phyloP scores from a whole-genome alignment of 73 alveolate species.

The Uronychia setigera region DNA sequence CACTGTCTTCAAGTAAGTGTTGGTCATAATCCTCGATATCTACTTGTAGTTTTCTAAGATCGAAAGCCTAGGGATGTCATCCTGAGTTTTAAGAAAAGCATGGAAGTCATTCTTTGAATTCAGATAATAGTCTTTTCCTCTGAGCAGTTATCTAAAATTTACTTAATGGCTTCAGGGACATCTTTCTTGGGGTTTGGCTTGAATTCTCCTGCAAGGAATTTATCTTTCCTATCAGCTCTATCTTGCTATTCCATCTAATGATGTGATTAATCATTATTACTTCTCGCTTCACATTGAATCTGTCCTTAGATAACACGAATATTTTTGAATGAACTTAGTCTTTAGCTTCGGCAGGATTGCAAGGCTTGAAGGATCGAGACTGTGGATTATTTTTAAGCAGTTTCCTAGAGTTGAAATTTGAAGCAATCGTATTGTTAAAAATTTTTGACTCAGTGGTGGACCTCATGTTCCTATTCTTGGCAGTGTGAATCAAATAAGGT shows the following conservation, averaged over 20 bases:
- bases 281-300: background rate
- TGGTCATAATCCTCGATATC: slow-evolving; percentile 36
- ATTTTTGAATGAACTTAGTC: background rate
- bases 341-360: background rate
- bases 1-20: slow-evolving; percentile 26
- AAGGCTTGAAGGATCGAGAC: background rate
- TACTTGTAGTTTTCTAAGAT: slow-evolving; percentile 31
- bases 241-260: background rate
- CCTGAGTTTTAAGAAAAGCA: slow-evolving; percentile 14
- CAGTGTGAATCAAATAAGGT: background rate
- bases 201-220: slow-evolving; percentile 1
- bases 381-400: background rate
- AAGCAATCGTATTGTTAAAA: background rate
- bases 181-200: background rate
- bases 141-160: background rate
- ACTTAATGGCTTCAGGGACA: background rate
- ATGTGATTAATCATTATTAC: background rate
- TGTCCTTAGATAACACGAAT: background rate
- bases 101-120: background rate
- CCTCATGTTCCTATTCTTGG: background rate
- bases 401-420: background rate
- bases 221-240: background rate
- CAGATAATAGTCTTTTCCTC: background rate
- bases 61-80: slow-evolving; percentile 47
- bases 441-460: background rate